A percentile compares a stretch with the other conserved stretches of the same genome.
phyloP scores from a whole-genome alignment of 73 alveolate genomes.

The Paramecium pentaurelia region DNA sequence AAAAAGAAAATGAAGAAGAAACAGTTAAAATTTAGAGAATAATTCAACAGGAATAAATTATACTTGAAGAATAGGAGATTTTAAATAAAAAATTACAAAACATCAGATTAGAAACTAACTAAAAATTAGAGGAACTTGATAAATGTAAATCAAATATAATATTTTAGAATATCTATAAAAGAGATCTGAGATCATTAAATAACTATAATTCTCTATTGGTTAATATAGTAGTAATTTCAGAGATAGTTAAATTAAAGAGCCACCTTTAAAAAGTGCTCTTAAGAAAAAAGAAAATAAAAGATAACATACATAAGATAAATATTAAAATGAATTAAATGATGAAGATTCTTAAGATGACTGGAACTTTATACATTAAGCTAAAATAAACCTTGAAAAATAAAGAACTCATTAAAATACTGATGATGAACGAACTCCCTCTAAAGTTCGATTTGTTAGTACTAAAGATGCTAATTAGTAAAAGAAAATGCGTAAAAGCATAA shows the following conservation, averaged over 20 bases:
- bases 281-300: not conserved
- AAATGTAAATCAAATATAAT: not conserved
- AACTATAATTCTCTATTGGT: not conserved
- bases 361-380: conserved; percentile 4
- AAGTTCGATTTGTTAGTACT: conserved; percentile 20
- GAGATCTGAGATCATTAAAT: not conserved
- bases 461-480: not conserved
- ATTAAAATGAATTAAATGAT: not conserved
- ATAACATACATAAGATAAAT: not conserved
- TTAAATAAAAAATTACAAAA: not conserved
- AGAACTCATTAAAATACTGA: not conserved
- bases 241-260: not conserved
- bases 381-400: not conserved
- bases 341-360: conserved; percentile 37
- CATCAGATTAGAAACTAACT: not conserved
- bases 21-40: not conserved
- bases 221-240: not conserved
- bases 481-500: not conserved
- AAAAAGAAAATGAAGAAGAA: conserved; percentile 11
- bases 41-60: not conserved
- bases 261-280: conserved; percentile 21
- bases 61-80: not conserved
- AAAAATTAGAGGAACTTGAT: not conserved
- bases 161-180: not conserved
- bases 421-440: conserved; percentile 31